These are phyloP conservation scores for Penicillium samsonianum DNA, from an alignment of 495 filamentous ascomycete genomes.

Conservation along the genomic window DNA sequence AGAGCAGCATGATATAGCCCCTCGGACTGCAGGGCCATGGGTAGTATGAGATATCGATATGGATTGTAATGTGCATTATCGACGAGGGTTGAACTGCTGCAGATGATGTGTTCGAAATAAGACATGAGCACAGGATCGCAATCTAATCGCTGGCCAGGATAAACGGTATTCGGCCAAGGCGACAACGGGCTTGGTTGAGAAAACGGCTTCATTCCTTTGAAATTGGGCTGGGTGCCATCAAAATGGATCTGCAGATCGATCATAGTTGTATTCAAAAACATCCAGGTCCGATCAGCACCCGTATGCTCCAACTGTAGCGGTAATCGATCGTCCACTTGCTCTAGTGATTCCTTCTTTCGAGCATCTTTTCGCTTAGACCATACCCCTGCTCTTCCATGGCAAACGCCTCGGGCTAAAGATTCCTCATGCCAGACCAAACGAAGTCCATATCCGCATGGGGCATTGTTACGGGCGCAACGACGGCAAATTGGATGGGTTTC, in stretches of 20 bases:
- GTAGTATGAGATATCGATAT: constrained; percentile 32
- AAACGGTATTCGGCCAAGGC: constrained; percentile 11
- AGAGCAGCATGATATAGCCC: constrained; percentile 30
- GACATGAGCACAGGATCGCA: constrained; percentile 23
- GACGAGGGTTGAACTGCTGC: constrained; percentile 30
- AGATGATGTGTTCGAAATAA: constrained; percentile 28
- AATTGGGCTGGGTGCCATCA: neutral
- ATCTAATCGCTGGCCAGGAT: constrained; percentile 9
- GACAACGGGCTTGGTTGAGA: neutral
- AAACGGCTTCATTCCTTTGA: neutral
- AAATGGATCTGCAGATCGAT: constrained; percentile 26
- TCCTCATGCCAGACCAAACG: constrained; percentile 31
- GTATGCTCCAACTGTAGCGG: neutral
- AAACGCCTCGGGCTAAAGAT: constrained; percentile 26
- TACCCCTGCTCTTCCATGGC: constrained; percentile 29
- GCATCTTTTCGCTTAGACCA: constrained; percentile 23
- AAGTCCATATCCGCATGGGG: constrained; percentile 24
- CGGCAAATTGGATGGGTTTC: constrained; percentile 25
- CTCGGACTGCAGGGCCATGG: constrained; percentile 29
- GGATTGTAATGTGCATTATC: constrained; percentile 29
- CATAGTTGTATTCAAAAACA: constrained; percentile 30
- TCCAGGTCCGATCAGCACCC: constrained; percentile 4
- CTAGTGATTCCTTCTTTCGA: neutral
- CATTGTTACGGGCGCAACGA: constrained; percentile 23
- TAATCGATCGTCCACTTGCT: neutral